phyloP scores from a whole-genome alignment of 768 basidiomycete species.

The Tulasnella sp. region DNA sequence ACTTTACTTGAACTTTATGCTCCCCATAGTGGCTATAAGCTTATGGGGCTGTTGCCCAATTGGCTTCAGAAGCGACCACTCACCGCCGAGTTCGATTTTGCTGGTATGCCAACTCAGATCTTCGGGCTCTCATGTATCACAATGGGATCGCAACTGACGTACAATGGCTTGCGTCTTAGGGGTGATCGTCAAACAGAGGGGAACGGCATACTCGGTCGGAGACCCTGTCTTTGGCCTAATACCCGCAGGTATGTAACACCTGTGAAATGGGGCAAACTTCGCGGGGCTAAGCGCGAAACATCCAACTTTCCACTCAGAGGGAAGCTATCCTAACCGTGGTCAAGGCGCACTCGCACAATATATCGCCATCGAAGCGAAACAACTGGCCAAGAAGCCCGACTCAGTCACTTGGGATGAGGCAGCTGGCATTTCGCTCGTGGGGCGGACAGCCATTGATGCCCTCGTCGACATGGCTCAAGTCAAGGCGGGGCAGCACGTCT shows the following conservation, averaged over 20 bases:
- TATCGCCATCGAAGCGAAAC: conserved; percentile 37
- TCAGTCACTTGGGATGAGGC: conserved; percentile 50
- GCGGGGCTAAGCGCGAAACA: not conserved
- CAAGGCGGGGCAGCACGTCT: conserved; percentile 51
- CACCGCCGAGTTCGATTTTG: conserved; percentile 53
- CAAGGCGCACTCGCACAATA: conserved; percentile 59
- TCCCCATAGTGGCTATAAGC: conserved; percentile 48
- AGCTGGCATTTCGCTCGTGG: conserved; percentile 52
- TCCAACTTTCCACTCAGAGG: not conserved
- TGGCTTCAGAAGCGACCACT: conserved; percentile 43
- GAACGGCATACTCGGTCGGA: conserved; percentile 46
- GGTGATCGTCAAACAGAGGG: conserved; percentile 48
- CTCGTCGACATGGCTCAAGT: conserved; percentile 43
- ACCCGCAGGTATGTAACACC: conserved; percentile 31
- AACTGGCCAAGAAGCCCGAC: conserved; percentile 40
- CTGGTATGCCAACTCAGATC: conserved; percentile 34
- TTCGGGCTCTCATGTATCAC: conserved; percentile 25
- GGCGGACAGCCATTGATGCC: conserved; percentile 50
- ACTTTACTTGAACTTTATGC: not conserved
- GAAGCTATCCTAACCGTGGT: conserved; percentile 29
- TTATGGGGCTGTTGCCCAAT: conserved; percentile 44
- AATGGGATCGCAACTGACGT: conserved; percentile 23
- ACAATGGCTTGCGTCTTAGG: conserved; percentile 26
- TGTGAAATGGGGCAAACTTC: not conserved
- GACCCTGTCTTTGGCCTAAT: conserved; percentile 59